Base-by-base conservation (phyloP, 192 early-diverging fungal genomes). In the Spinellus fusiger region DNA sequence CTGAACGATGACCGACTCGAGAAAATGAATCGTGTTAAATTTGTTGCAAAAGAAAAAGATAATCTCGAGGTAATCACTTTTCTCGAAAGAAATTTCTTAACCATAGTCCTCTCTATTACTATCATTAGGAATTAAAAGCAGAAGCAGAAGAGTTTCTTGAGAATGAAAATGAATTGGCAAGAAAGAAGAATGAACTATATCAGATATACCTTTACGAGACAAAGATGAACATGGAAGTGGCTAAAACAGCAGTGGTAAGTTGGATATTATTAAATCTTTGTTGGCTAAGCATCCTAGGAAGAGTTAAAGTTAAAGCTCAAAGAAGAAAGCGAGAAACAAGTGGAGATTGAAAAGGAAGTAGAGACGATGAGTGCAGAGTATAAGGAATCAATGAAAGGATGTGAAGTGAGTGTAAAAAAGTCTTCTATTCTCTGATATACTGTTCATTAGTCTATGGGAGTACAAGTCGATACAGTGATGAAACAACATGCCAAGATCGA, bases 31-130 rank as follows among this genome's bases (percentile, higher is more conserved):
- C 82, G 91, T 8, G 84, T 95, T 40, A 94, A 93, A 65, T 85
- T 90, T 49, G 90, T 95, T 4, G 91, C 96, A 65, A 90, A 88
- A 61, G 94, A 98, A 55, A 90, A 85, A 70, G 79, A 85, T 34
- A 66, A 80, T 22, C 73, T 98, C 31, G 88, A 95, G 77, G 86
- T 87, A 18, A 27, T 22, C 25, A 6, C 26, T 20, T 46, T 27
- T 26, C 4, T 31, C 8, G 27, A 6, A 9, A 25, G 29, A 32
- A 15, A 47, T 46, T 2, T 56, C 20, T 22, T 9, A 12, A 16
- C 5, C 3, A 4, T 15, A 18, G 28, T 4, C 4, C 13, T 37
- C 50, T 12, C 16, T 54, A 37, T 7, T 49, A 29, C 22, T 47
- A 38, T 54, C 28, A 38, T 16, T 61, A 82, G 80, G 82, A 77